These are phyloP conservation scores for Andrographis paniculata DNA, from an alignment of 305 asterid species.

Conservation along the genomic window DNA sequence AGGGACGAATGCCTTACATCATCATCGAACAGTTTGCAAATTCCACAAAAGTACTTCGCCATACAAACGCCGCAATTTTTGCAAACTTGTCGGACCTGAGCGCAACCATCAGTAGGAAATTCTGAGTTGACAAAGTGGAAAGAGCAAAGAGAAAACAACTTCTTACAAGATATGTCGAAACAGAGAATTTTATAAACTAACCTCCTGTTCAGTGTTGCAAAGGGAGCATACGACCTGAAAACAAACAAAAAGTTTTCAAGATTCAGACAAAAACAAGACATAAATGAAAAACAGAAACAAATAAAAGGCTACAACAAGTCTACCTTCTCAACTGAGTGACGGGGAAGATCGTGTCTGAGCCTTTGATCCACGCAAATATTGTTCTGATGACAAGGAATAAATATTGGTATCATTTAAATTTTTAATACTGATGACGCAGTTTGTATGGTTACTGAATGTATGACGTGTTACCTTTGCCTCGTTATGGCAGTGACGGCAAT, in stretches of 20 bases:
- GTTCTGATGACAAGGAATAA: conserved; percentile 38
- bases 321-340: conserved; percentile 68
- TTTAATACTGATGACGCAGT: too few relatives aligned
- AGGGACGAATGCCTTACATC: too few relatives aligned
- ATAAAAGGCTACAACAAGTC: too few relatives aligned
- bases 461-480: conserved; percentile 54
- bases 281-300: conserved; percentile 9
- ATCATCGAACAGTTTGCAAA: conserved; percentile 84
- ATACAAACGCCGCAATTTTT: conserved; percentile 72
- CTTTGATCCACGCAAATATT: conserved; percentile 41
- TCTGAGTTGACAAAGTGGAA: too few relatives aligned
- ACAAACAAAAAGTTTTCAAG: conserved; percentile 3
- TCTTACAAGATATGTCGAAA: neutral
- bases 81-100: conserved; percentile 70
- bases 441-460: conserved; percentile 10
- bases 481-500: conserved; percentile 88
- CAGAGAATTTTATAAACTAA: conserved; percentile 19
- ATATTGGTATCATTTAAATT: too few relatives aligned
- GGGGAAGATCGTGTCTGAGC: conserved; percentile 74
- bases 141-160: too few relatives aligned
- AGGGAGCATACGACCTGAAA: conserved; percentile 76
- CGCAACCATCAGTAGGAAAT: conserved; percentile 6
- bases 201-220: conserved; percentile 91
- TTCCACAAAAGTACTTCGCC: conserved; percentile 67
- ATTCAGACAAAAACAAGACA: neutral